phyloP scores from a whole-genome alignment of 176 grass and related monocot genomes.

The Metroxylon sagu region DNA sequence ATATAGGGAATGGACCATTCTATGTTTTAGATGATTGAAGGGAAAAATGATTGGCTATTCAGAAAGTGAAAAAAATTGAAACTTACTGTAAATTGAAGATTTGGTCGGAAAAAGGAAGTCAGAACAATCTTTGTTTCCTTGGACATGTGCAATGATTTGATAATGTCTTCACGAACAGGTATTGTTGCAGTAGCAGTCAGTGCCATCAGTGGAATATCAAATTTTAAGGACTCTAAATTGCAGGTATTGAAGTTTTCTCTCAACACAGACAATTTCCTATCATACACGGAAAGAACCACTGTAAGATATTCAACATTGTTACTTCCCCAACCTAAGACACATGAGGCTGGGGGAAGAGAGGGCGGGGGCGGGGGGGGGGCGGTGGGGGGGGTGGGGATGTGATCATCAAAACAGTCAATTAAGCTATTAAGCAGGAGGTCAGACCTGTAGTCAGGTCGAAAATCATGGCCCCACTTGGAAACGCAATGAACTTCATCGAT shows the following conservation, averaged over 20 bases:
- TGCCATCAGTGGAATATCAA: constrained; percentile 87
- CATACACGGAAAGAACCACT: not conserved
- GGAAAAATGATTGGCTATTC: not conserved
- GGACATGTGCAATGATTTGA: constrained; percentile 79
- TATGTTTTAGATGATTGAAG: too few species aligned
- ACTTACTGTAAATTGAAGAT: constrained; percentile 80
- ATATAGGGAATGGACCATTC: too few species aligned
- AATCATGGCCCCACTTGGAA: constrained; percentile 98
- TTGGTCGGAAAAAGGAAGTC: constrained; percentile 87
- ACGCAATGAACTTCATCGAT: constrained; percentile 96
- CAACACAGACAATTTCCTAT: constrained; percentile 53
- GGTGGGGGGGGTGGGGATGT: not conserved
- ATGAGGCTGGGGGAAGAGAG: too few species aligned
- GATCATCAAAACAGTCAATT: not conserved
- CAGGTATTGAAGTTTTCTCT: constrained; percentile 73
- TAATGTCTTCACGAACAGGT: constrained; percentile 75
- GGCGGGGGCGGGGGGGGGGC: not conserved
- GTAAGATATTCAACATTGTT: constrained; percentile 2
- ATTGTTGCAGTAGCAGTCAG: constrained; percentile 89
- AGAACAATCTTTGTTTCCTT: constrained; percentile 41
- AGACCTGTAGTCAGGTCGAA: constrained; percentile 92
- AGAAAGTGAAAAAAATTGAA: constrained; percentile 1
- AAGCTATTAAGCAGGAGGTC: constrained; percentile 39
- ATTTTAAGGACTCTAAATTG: constrained; percentile 57
- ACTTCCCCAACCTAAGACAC: not conserved